These are phyloP conservation scores for Trypanosoma theileri DNA, from an alignment of 208 protist species.

Conservation along the genomic window DNA sequence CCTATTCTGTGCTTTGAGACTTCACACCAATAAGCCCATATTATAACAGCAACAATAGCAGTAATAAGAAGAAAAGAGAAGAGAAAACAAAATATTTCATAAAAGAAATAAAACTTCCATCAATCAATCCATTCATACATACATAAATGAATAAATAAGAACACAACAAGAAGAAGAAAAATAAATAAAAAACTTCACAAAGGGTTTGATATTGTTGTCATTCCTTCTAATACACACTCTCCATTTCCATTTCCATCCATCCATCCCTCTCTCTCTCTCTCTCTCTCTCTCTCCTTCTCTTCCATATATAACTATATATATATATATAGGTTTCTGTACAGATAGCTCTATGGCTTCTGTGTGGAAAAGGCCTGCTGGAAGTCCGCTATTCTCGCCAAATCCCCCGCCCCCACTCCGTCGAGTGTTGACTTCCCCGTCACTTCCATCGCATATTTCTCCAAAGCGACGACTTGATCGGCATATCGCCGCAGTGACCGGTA, in stretches of 20 bases:
- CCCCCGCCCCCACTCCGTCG: too few relatives aligned
- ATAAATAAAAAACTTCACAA: not conserved
- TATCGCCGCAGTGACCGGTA: slow-evolving; percentile 42
- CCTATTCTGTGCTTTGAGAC: too few relatives aligned
- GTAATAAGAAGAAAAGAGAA: not conserved
- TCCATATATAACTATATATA: not conserved
- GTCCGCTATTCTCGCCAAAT: too few relatives aligned
- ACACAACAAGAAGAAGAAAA: too few relatives aligned
- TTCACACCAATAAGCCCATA: not conserved
- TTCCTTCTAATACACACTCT: not conserved
- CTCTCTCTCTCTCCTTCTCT: not conserved
- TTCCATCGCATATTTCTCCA: slow-evolving; percentile 36
- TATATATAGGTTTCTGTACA: too few relatives aligned
- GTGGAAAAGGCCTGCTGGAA: too few relatives aligned
- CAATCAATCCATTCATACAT: not conserved
- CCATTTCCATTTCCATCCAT: not conserved
- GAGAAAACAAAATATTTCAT: not conserved
- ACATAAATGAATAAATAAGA: not conserved
- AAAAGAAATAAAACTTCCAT: not conserved
- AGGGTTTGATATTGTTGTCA: not conserved
- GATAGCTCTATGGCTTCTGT: too few relatives aligned
- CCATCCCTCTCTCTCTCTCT: not conserved
- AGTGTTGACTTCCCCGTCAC: not conserved
- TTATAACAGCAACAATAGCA: not conserved
- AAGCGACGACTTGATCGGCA: slow-evolving; percentile 27